Base-by-base conservation (phyloP, 2,329 filamentous ascomycete species). In the Fusarium begoniae region DNA sequence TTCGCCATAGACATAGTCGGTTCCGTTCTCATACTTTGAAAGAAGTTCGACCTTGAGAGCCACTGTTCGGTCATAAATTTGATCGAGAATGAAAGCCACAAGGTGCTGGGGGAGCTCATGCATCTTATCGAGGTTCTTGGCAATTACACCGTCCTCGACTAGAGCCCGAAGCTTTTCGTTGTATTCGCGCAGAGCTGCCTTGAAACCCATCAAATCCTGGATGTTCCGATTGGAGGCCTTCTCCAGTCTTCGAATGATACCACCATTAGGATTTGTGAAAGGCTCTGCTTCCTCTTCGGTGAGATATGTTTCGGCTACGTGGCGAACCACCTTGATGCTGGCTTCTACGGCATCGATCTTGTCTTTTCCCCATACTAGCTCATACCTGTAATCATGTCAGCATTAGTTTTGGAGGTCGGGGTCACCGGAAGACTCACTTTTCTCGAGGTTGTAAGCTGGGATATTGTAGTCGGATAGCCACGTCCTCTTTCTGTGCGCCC, bases 1-100 rank as follows among this genome's bases (percentile, higher is more conserved):
- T 82, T 99, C 96, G 80, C 96, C 96, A 80, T 99, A 99, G 44
- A 97, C 94, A 77, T 97, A 96, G 82, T 97, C 94, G 74, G 93
- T 94, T 76, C 95, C 96, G 80, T 95, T 94, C 79, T 96, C 90
- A 81, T 98, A 98, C 77, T 93, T 92, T 66, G 91, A 90, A 18
- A 98, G 89, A 15, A 92, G 90, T 72, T 97, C 94, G 30, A 98
- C 94, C 69, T 93, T 91, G 11, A 94, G 95, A 5, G 95, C 96
- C 13, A 99, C 96, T 10, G 94, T 97, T 57, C 96, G 94, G 78
- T 95, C 91, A 83, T 98, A 98, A 28, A 94, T 93, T 81, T 99
- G 95, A 62, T 90, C 91, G 47, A 97, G 88, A 77, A 98, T 96
- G 75, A 94, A 92, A 75, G 93, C 91, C 53, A 95, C 91, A 55